Evolutionary conservation across 441 rosid species (phyloP).

Genomic region (Corymbia citriodora): DNA sequence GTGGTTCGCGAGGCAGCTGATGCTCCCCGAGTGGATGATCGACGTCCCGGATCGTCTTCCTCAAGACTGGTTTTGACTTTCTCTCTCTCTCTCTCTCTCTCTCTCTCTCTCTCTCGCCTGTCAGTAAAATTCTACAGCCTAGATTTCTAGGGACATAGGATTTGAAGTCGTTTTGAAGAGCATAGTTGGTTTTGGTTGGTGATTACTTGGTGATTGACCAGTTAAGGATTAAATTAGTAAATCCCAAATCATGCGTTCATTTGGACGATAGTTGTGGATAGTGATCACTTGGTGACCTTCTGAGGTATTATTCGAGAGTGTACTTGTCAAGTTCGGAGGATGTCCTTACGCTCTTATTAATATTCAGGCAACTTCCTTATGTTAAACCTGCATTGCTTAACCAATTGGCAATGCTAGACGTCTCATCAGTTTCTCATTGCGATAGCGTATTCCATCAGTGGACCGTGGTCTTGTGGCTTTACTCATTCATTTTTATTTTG

Average conservation of each 20-base stretch:
- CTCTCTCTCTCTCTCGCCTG: background rate
- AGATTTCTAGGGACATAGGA: background rate
- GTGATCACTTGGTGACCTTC: background rate
- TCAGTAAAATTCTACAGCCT: background rate
- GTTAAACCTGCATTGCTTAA: background rate
- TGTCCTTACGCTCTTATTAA: background rate
- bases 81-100: background rate
- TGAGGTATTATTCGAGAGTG: background rate
- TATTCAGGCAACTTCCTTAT: background rate
- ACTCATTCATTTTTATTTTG: background rate
- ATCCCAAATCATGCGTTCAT: background rate
- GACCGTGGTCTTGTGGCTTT: background rate
- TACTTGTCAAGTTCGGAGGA: background rate
- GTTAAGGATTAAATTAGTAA: background rate
- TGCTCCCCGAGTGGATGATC: conserved; percentile 97
- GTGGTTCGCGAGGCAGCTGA: conserved; percentile 79
- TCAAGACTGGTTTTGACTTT: conserved; percentile 52
- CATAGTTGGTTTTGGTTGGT: background rate
- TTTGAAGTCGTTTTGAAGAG: background rate
- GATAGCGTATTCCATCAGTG: background rate
- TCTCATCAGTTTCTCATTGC: background rate
- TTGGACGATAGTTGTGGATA: background rate
- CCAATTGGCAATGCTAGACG: background rate
- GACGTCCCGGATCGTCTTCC: conserved; percentile 71
- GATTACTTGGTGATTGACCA: background rate